These are phyloP conservation scores for Tolypocladium guangdongense DNA, from an alignment of 2,329 filamentous ascomycete species.

Conservation along the genomic window DNA sequence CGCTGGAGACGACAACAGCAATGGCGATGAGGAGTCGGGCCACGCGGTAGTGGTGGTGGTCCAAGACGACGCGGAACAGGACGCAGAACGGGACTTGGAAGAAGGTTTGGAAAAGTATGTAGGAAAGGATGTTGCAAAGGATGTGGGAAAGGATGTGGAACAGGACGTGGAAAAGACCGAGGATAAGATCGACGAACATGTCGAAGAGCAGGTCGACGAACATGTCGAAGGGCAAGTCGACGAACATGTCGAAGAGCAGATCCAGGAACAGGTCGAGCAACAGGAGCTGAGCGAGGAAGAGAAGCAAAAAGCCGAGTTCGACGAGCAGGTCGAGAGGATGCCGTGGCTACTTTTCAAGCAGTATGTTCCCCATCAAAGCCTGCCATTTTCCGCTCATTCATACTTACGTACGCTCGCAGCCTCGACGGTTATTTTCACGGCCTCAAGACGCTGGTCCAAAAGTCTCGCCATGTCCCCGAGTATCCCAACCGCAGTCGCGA, in stretches of 20 bases:
- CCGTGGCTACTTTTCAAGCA: slow-evolving; percentile 30
- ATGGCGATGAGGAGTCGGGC: not conserved
- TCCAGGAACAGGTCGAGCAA: slow-evolving; percentile 12
- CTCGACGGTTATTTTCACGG: slow-evolving; percentile 74
- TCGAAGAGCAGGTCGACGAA: slow-evolving; percentile 6
- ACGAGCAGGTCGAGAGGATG: slow-evolving; percentile 20
- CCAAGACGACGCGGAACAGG: not conserved
- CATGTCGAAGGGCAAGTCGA: slow-evolving; percentile 1
- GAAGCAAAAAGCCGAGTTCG: slow-evolving; percentile 14
- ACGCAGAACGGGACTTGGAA: not conserved
- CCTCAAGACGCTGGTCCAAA: slow-evolving; percentile 56
- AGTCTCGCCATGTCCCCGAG: slow-evolving; percentile 56
- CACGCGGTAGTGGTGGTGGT: not conserved
- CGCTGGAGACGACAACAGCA: not conserved
- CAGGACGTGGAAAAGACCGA: not conserved
- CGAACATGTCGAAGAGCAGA: not conserved
- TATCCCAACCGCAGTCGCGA: slow-evolving; percentile 45
- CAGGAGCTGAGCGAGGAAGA: slow-evolving; percentile 15
- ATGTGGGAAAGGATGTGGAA: no score
- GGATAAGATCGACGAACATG: not conserved
- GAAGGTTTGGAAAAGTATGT: no score
- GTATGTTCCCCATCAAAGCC: slow-evolving; percentile 12
- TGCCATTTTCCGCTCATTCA: not conserved
- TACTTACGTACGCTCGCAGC: slow-evolving; percentile 30
- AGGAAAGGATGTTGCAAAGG: not conserved